Percentiles rank a stretch among this genome's conserved stretches.
These are phyloP conservation scores for Gelatoporia subvermispora DNA, from an alignment of 768 basidiomycete species.

Conservation along the genomic window DNA sequence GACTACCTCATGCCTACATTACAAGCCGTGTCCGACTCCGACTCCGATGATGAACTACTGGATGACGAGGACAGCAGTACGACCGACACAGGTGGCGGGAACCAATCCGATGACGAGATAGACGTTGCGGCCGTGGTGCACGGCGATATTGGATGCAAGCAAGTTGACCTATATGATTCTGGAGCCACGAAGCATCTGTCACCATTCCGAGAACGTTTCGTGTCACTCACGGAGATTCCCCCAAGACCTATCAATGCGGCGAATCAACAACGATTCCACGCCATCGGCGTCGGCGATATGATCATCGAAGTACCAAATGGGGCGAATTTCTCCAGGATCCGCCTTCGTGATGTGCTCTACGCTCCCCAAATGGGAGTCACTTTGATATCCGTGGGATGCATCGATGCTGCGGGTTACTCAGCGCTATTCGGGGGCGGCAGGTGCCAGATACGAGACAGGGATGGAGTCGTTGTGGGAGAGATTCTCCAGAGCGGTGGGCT, in stretches of 20 bases:
- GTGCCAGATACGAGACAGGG: constrained; percentile 9
- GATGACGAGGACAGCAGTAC: too few species aligned
- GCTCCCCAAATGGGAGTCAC: too few species aligned
- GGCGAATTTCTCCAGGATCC: background rate
- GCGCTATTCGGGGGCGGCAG: constrained; percentile 4
- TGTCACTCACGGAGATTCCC: constrained; percentile 1
- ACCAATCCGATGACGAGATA: too few species aligned
- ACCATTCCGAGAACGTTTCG: constrained; percentile 8
- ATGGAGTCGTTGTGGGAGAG: constrained; percentile 7
- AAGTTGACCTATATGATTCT: constrained; percentile 18
- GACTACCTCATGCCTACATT: constrained; percentile 6
- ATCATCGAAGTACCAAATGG: constrained; percentile 21
- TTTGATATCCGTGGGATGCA: too few species aligned
- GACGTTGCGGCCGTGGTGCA: too few species aligned
- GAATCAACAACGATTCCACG: constrained; percentile 19
- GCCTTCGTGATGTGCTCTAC: too few species aligned
- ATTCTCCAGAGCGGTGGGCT: constrained; percentile 15
- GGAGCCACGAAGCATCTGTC: too few species aligned
- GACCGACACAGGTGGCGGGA: too few species aligned
- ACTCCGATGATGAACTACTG: too few species aligned
- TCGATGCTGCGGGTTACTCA: too few species aligned
- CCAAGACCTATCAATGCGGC: constrained; percentile 23
- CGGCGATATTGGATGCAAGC: too few species aligned
- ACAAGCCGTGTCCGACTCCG: constrained; percentile 6
- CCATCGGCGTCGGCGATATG: constrained; percentile 17